Percentiles rank a stretch among this genome's conserved stretches.
phyloP scores from a whole-genome alignment of 2,329 filamentous ascomycete genomes.

The Ophiostoma perfectum region DNA sequence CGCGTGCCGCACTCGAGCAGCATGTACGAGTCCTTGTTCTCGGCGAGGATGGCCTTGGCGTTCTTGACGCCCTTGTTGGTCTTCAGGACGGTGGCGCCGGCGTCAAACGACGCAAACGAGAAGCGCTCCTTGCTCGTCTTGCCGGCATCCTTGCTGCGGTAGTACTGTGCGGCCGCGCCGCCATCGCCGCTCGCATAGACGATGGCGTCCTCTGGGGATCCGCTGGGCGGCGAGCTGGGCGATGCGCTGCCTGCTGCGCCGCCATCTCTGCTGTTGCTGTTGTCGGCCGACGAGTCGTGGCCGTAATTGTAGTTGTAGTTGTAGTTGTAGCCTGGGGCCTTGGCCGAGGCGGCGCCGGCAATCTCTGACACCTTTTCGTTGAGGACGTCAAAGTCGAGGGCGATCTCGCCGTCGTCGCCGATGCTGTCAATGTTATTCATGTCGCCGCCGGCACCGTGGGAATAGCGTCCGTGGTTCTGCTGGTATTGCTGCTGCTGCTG shows the following conservation, averaged over 20 bases:
- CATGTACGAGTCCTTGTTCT: slow-evolving; percentile 99
- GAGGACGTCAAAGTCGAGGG: slow-evolving; percentile 49
- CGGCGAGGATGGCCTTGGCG: slow-evolving; percentile 78
- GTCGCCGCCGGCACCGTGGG: slow-evolving; percentile 48
- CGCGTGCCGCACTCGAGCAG: slow-evolving; percentile 78
- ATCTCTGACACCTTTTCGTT: slow-evolving; percentile 43
- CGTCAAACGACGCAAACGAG: slow-evolving; percentile 96
- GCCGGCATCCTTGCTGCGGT: slow-evolving; percentile 84
- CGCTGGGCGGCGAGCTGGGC: slow-evolving; percentile 19
- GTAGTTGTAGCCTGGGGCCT: slow-evolving; percentile 27
- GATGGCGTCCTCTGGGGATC: slow-evolving; percentile 38
- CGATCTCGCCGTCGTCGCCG: slow-evolving; percentile 83
- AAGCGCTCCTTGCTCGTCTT: slow-evolving; percentile 97
- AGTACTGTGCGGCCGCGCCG: slow-evolving; percentile 47
- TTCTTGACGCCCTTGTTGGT: slow-evolving; percentile 83
- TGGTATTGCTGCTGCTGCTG: slow-evolving; percentile 38
- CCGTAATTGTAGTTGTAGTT: slow-evolving; percentile 16
- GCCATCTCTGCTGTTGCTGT: slow-evolving; percentile 21
- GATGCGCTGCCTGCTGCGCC: neutral
- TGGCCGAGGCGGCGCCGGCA: slow-evolving; percentile 31
- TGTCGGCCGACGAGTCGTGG: slow-evolving; percentile 20
- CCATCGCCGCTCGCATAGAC: slow-evolving; percentile 35
- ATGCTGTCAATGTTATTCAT: slow-evolving; percentile 57
- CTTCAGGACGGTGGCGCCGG: slow-evolving; percentile 87
- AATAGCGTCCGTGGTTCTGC: slow-evolving; percentile 11